Conservation (phyloP, 2,329 filamentous ascomycete genomes). For the Aspergillus brunneoviolaceus region DNA sequence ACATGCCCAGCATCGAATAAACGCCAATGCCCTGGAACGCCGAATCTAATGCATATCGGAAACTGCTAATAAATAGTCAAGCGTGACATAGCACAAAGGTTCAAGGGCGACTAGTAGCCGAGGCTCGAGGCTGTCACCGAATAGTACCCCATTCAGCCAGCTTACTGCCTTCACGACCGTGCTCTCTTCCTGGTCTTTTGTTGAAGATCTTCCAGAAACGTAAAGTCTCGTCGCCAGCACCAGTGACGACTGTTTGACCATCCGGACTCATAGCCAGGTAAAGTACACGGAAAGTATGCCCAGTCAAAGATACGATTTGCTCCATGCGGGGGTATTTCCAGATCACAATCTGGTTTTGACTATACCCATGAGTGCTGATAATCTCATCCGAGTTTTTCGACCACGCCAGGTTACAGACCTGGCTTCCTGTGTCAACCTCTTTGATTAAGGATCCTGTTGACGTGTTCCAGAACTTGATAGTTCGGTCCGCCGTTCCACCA, state of each 20-base stretch:
- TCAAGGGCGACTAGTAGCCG: slow-evolving; percentile 2
- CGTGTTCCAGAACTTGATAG: slow-evolving; percentile 98
- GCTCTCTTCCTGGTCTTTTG: slow-evolving; percentile 67
- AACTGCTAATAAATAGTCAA: slow-evolving; percentile 17
- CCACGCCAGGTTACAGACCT: slow-evolving; percentile 98
- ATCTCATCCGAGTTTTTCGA: slow-evolving; percentile 97
- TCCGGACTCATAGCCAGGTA: slow-evolving; percentile 98
- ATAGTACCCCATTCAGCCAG: slow-evolving; percentile 83
- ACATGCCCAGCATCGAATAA: slow-evolving; percentile 23
- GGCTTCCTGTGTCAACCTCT: slow-evolving; percentile 92
- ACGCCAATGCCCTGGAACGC: slow-evolving; percentile 33
- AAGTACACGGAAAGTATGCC: slow-evolving; percentile 93
- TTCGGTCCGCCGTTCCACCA: slow-evolving; percentile 89
- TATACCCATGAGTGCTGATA: slow-evolving; percentile 94
- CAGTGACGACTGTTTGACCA: slow-evolving; percentile 88
- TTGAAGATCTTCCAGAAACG: slow-evolving; percentile 97
- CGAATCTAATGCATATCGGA: slow-evolving; percentile 35
- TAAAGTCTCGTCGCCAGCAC: slow-evolving; percentile 92
- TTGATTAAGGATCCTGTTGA: slow-evolving; percentile 75
- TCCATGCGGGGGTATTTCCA: slow-evolving; percentile 99
- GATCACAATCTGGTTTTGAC: slow-evolving; percentile 96
- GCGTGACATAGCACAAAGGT: slow-evolving; percentile 15
- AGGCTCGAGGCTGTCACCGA: slow-evolving; percentile 46
- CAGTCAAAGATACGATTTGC: slow-evolving; percentile 90
- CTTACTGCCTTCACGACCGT: slow-evolving; percentile 65